Evolutionary conservation across 768 basidiomycete species (phyloP).

Genomic region (Lactarius pseudohatsudake): DNA sequence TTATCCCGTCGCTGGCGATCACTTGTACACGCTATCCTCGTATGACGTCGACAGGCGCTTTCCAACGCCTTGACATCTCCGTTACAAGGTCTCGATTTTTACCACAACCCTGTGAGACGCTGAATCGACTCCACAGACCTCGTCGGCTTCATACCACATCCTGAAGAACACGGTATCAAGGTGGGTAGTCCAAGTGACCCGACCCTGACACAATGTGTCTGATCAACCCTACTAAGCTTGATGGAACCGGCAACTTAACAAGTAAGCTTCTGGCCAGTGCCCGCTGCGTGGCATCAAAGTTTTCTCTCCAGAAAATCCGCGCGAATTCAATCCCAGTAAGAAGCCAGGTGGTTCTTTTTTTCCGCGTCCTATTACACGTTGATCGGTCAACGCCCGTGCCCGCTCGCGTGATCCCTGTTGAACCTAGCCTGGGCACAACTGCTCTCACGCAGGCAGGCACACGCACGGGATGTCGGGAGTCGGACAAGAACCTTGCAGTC

Average conservation of each 20-base stretch:
- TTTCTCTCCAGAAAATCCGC: slow-evolving; percentile 14
- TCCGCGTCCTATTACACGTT: background rate
- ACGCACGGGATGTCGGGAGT: slow-evolving; percentile 1
- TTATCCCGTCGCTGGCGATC: slow-evolving; percentile 2
- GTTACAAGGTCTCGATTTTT: slow-evolving; percentile 5
- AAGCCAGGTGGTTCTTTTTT: slow-evolving; percentile 11
- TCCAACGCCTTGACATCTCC: background rate
- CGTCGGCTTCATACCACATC: background rate
- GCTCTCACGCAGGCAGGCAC: background rate
- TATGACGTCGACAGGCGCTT: slow-evolving; percentile 8
- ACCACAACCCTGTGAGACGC: background rate
- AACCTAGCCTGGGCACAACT: background rate
- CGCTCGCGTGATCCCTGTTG: slow-evolving; percentile 21
- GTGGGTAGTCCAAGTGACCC: background rate
- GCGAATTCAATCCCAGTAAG: slow-evolving; percentile 16
- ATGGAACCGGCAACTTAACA: background rate
- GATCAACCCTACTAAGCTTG: background rate
- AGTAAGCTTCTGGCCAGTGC: slow-evolving; percentile 1
- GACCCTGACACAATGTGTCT: background rate
- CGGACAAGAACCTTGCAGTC: background rate
- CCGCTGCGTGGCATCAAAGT: slow-evolving; percentile 1
- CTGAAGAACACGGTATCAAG: background rate
- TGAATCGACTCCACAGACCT: slow-evolving; percentile 1
- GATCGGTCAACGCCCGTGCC: slow-evolving; percentile 8
- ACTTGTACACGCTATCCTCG: background rate